Evolutionary conservation across 2,329 filamentous ascomycete species (phyloP), one percentile per base, ranked within the genome.

Genomic region (Xylariaceae sp.): DNA sequence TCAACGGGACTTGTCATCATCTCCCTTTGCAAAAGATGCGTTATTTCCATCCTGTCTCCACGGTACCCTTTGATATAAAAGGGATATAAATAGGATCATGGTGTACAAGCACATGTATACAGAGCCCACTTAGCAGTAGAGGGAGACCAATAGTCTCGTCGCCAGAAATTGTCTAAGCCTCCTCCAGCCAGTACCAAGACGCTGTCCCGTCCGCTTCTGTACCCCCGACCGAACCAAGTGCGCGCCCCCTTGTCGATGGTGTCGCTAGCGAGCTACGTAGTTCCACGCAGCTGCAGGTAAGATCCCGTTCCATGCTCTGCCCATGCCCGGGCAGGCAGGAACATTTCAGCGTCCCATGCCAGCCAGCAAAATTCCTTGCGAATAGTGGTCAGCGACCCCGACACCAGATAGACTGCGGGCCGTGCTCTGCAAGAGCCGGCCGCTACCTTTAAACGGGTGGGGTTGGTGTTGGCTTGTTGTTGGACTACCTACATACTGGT

Each of bases 41-140:
- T 38, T 13, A 14, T 31, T 12, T 16, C n/a, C 31, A 31, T 12
- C 9, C 34, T 18, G 45, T 47, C 44, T 45, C 44, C 34, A 43
- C 36, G 45, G 46, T 41, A 34, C 44, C 40, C 22, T 12, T 42
- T 16, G 18, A 12, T 16, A 17, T 42, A 16, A 42, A 17, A 45
- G 53, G 51, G 48, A 54, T 57, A 57, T 45, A 56, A 57, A 57
- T 59, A 59, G 56, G 54, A 59, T 45, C 45, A 28, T 45, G 31
- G 33, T 54, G 44, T 48, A 53, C 50, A 53, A 39, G 16, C 5
- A 14, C 13, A 14, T 39, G 13, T 14, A 14, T 39, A 39, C 36
- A 42, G 14, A 42, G 40, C 40, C 14, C 40, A 42, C 40, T 19
- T 42, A 19, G 36, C 42, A 51, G 45, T 49, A 50, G 31, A 18